A percentile compares a stretch with the other conserved stretches of the same genome.
Conservation (phyloP, 1,284 basidiomycete genomes). For the Athelia sp. region DNA sequence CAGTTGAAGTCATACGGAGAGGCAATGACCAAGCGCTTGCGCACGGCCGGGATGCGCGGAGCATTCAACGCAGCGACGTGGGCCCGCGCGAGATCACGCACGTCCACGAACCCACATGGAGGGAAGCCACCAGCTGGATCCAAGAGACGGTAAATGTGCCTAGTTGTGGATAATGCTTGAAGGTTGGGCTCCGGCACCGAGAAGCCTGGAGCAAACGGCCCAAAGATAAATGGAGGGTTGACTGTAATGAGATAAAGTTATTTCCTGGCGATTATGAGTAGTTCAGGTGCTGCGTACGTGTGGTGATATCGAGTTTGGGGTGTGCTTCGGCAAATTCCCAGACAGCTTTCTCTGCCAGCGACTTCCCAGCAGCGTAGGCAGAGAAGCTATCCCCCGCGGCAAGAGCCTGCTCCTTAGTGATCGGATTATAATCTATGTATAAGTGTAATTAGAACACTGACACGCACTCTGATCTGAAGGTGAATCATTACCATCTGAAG, state of each 20-base stretch:
- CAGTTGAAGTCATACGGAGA: slow-evolving; percentile 5
- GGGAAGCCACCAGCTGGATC: slow-evolving; percentile 8
- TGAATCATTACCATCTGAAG: slow-evolving; percentile 19
- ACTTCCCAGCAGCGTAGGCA: slow-evolving; percentile 8
- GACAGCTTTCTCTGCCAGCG: slow-evolving; percentile 6
- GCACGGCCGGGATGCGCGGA: neutral
- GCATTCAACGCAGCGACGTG: slow-evolving; percentile 13
- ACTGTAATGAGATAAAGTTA: slow-evolving; percentile 3
- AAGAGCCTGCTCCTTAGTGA: slow-evolving; percentile 16
- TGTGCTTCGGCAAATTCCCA: slow-evolving; percentile 12
- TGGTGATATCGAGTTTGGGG: slow-evolving; percentile 10
- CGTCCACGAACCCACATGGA: slow-evolving; percentile 4
- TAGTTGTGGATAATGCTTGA: slow-evolving; percentile 8
- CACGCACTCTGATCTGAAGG: neutral
- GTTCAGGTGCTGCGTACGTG: neutral
- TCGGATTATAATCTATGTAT: slow-evolving; percentile 25
- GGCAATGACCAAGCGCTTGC: slow-evolving; percentile 6
- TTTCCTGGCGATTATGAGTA: neutral
- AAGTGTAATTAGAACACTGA: neutral
- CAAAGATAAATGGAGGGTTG: slow-evolving; percentile 19
- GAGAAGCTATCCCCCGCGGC: slow-evolving; percentile 9
- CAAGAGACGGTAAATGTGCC: slow-evolving; percentile 13
- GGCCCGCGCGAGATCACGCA: slow-evolving; percentile 17
- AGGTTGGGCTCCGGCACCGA: slow-evolving; percentile 3
- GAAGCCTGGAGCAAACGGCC: slow-evolving; percentile 16